Conservation (phyloP, 495 filamentous ascomycete genomes). For the Opeltia flavorubescens region DNA sequence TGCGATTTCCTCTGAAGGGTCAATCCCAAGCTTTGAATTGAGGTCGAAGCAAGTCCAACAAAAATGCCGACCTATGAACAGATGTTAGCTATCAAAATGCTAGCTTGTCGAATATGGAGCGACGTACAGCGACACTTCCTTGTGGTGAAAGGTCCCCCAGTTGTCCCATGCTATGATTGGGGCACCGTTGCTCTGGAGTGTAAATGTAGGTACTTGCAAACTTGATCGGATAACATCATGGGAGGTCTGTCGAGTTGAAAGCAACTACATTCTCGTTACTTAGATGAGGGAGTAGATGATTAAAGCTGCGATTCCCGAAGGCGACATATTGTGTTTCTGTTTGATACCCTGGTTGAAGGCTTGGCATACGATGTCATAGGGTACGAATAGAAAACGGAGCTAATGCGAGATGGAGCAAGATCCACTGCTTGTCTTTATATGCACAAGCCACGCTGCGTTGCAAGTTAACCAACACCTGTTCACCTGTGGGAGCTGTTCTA, state of each 20-base stretch:
- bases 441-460: background rate
- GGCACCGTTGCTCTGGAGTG: background rate
- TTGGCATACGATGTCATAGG: background rate
- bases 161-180: conserved; percentile 42
- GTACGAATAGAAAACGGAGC: background rate
- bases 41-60: conserved; percentile 84
- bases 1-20: conserved; percentile 99
- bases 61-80: conserved; percentile 67
- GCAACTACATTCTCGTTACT: no score
- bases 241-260: background rate
- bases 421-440: background rate
- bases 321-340: background rate
- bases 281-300: no score
- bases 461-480: no score
- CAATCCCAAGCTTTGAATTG: conserved; percentile 84
- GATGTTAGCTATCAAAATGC: conserved; percentile 8
- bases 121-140: conserved; percentile 70
- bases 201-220: background rate
- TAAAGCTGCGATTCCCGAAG: no score
- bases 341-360: background rate
- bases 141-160: conserved; percentile 74
- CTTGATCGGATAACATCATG: background rate
- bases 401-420: background rate
- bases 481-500: no score
- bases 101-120: background rate